Conservation (phyloP, 106 monocot species). For the Alisma plantagoaquatica region DNA sequence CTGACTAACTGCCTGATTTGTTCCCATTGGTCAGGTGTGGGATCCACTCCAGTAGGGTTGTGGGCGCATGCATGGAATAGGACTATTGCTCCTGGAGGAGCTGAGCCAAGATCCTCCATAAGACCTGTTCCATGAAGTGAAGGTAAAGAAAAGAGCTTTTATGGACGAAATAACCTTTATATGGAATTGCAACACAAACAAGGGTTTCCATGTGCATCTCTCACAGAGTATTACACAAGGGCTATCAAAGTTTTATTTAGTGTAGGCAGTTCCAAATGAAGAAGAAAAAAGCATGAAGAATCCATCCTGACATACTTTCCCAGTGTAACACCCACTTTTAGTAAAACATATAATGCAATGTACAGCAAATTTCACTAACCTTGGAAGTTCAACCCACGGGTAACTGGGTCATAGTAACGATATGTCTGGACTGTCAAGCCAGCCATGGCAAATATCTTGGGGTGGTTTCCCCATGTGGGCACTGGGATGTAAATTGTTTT, state of each 20-base stretch:
- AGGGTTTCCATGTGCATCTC: too few relatives aligned
- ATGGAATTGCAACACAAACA: too few relatives aligned
- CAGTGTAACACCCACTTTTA: too few relatives aligned
- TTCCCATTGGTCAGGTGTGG: conserved; percentile 85
- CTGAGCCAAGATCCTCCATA: conserved; percentile 69
- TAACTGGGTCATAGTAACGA: conserved; percentile 89
- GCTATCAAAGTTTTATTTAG: too few relatives aligned
- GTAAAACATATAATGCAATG: too few relatives aligned
- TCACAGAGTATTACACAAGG: too few relatives aligned
- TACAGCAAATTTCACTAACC: conserved; percentile 25
- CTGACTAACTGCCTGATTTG: conserved; percentile 83
- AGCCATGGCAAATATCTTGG: conserved; percentile 72
- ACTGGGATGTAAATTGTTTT: conserved; percentile 75
- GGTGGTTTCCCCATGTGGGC: conserved; percentile 99
- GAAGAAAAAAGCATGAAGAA: too few relatives aligned
- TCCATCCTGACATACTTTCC: too few relatives aligned
- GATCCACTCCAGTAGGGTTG: conserved; percentile 96
- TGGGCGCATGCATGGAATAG: conserved; percentile 98
- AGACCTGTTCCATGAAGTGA: conserved; percentile 76
- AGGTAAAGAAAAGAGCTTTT: too few relatives aligned
- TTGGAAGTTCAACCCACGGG: conserved; percentile 81
- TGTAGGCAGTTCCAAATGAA: too few relatives aligned
- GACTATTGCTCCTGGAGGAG: conserved; percentile 66
- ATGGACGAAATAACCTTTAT: too few relatives aligned
- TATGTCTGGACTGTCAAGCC: conserved; percentile 75